Evolutionary conservation across 208 protist genomes (phyloP), one percentile per base, ranked within the genome.

Genomic region (Acanthamoeba triangularis): DNA sequence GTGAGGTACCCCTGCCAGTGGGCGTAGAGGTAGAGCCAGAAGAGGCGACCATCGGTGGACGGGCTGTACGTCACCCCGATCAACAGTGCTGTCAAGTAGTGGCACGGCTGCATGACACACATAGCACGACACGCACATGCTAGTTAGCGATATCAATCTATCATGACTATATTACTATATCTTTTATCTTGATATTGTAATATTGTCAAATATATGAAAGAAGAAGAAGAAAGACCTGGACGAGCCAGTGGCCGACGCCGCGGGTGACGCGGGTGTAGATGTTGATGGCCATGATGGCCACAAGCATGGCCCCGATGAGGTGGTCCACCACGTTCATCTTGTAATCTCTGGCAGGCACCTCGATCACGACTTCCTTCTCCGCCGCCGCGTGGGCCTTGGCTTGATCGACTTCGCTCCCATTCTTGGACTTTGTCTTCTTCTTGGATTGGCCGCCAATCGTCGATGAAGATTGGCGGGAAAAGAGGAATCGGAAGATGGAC

Each of bases 321-420:
- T 93, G 88, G n/a, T 93, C 88, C 7, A 93, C 44, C 10, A 93
- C 35, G 33, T 47, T 56, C 88, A 93, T 93, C 88, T 93, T 93
- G 63, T 93, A 76, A 41, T 41, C 37, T 41, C 37, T 41, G 37
- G 37, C 37, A 3, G 37, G 5, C 30, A 37, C 33, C 20, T n/a
- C 30, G 6, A 54, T 54, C 49, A 54, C 49, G 23, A 72, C 8
- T 35, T 72, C 65, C 20, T 72, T 69, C 30, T 92, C 23, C 13
- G 25, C 44, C 37, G 37, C 37, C 3, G 37, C 37, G 23, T 33
- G 16, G 44, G 47, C 35, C 80, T 90, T 37, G 3, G n/a, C 6
- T 13, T 65, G 54, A 37, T 59, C 33, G 52, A 88, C 14, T 37
- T 63, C 52, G 25, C 52, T 88, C 80, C 80, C 65, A 28, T 28